Evolutionary conservation across 768 basidiomycete genomes (phyloP).

Genomic region (Bullera alba): DNA sequence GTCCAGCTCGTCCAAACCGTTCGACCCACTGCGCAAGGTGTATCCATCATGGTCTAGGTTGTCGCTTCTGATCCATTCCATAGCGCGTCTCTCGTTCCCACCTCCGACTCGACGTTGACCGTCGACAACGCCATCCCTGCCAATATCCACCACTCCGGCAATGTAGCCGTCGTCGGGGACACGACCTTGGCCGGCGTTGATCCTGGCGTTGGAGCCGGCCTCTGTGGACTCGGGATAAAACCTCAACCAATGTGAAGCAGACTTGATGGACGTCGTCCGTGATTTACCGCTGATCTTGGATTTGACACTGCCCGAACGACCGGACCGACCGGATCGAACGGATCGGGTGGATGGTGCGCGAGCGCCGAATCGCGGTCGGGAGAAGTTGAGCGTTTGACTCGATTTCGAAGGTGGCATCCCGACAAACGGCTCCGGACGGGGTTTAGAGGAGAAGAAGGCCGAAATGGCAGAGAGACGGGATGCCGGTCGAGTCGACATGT

Average conservation of each 20-base stretch:
- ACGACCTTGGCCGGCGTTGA: too few species aligned
- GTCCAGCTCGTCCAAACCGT: too few species aligned
- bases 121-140: too few species aligned
- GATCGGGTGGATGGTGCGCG: background rate
- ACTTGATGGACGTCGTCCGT: background rate
- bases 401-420: background rate
- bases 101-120: too few species aligned
- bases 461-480: constrained; percentile 21
- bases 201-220: background rate
- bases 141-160: too few species aligned
- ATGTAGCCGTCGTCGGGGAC: too few species aligned
- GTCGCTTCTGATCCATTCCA: too few species aligned
- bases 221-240: background rate
- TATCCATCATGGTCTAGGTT: too few species aligned
- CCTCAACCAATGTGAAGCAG: background rate
- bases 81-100: too few species aligned
- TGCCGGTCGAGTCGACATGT: constrained; percentile 8
- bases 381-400: background rate
- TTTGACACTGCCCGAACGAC: background rate
- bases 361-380: background rate
- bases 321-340: too few species aligned
- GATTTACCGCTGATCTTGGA: background rate
- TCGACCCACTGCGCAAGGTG: too few species aligned
- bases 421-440: constrained; percentile 3
- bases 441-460: constrained; percentile 15